phyloP scores from a whole-genome alignment of 73 alveolate species.

The Durusdinium trenchii region DNA sequence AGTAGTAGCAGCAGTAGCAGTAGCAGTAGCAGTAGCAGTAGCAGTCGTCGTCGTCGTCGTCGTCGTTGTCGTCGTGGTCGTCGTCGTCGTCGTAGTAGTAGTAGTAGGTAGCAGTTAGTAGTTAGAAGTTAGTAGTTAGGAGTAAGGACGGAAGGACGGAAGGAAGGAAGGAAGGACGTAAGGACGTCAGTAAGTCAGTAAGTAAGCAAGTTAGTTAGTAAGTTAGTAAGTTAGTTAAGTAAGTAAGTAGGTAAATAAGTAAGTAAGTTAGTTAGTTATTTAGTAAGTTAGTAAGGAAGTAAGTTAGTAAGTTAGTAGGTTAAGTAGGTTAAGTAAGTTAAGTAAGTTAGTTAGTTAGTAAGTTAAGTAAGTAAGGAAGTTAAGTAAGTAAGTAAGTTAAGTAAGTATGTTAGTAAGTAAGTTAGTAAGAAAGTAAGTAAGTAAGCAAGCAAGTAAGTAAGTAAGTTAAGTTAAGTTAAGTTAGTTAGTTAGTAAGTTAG shows the following conservation, averaged over 20 bases:
- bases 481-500: not conserved
- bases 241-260: not conserved
- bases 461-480: too few relatives aligned
- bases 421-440: not conserved
- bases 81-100: too few relatives aligned
- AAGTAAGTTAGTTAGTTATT: not conserved
- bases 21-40: too few relatives aligned
- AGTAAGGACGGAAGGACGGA: not conserved
- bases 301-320: conserved; percentile 4
- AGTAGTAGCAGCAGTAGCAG: too few relatives aligned
- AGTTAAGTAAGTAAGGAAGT: conserved; percentile 1
- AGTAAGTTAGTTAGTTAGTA: conserved; percentile 20
- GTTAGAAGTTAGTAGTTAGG: too few relatives aligned
- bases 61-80: too few relatives aligned
- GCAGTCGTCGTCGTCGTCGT: too few relatives aligned
- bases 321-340: conserved; percentile 24
- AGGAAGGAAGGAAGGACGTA: not conserved
- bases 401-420: not conserved
- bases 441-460: not conserved
- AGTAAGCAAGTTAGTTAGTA: not conserved
- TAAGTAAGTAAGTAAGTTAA: not conserved
- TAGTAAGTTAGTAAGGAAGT: conserved; percentile 21
- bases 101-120: too few relatives aligned
- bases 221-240: not conserved
- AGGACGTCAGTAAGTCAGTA: conserved; percentile 2